phyloP scores from a whole-genome alignment of 129 eudicot species.

The Erigeron canadensis region DNA sequence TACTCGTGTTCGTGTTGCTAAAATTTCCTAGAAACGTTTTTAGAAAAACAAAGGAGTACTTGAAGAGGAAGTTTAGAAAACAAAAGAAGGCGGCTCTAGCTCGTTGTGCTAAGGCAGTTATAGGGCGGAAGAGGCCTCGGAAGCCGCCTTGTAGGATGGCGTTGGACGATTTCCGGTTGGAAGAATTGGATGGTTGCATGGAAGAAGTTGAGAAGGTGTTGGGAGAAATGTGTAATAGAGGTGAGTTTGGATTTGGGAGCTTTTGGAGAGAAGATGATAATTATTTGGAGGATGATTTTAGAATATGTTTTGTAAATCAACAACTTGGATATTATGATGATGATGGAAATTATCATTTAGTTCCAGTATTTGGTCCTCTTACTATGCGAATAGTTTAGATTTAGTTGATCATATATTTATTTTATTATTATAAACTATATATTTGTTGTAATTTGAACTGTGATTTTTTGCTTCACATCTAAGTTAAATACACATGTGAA shows the following conservation, averaged over 20 bases:
- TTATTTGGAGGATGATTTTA: conserved; percentile 27
- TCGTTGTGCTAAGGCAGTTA: conserved; percentile 26
- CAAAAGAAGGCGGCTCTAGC: conserved; percentile 29
- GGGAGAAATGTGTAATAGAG: conserved; percentile 52
- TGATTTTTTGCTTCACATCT: background rate
- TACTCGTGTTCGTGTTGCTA: conserved; percentile 59
- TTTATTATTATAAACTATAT: background rate
- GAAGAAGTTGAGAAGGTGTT: conserved; percentile 72
- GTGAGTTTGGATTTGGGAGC: conserved; percentile 92
- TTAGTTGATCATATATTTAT: background rate
- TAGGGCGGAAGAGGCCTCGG: conserved; percentile 24
- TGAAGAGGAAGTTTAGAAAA: conserved; percentile 48
- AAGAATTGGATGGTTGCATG: conserved; percentile 45
- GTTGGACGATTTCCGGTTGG: conserved; percentile 27
- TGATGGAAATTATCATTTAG: conserved; percentile 42
- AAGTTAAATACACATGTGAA: background rate
- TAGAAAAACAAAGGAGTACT: conserved; percentile 42
- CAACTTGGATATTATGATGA: conserved; percentile 38
- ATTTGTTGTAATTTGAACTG: background rate
- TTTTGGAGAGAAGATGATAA: conserved; percentile 62
- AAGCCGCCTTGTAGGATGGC: conserved; percentile 21
- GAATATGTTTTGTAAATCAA: conserved; percentile 38
- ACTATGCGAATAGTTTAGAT: conserved; percentile 20
- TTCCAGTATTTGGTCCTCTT: conserved; percentile 52
- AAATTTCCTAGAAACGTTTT: conserved; percentile 52